Percentiles rank a stretch among this genome's conserved stretches.
Conservation (phyloP, 306 rosid genomes). For the Vigna unguiculata region DNA sequence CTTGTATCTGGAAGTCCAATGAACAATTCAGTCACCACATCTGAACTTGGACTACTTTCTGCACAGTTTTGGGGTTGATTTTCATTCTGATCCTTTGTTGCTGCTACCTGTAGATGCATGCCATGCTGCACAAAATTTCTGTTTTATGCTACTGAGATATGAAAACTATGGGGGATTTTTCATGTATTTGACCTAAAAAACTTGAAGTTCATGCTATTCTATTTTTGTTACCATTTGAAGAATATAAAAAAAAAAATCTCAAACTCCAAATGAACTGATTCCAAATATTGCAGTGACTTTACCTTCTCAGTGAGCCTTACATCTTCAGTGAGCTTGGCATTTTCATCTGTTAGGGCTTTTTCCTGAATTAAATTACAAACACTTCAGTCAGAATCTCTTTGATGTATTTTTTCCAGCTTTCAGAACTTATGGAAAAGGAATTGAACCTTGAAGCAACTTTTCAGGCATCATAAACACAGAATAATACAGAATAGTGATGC, state of each 20-base stretch:
- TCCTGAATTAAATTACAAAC: constrained; percentile 58
- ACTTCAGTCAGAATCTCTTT: constrained; percentile 2
- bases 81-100: constrained; percentile 36
- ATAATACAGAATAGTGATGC: not conserved
- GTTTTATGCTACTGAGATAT: constrained; percentile 2
- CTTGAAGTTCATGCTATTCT: not conserved
- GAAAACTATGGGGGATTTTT: not conserved
- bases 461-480: not conserved
- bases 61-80: constrained; percentile 19
- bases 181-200: not conserved
- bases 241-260: not conserved
- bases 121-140: constrained; percentile 50
- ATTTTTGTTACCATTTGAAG: not conserved
- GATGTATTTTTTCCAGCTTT: not conserved
- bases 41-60: constrained; percentile 63
- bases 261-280: constrained; percentile 16
- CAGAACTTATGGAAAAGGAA: not conserved
- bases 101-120: constrained; percentile 14
- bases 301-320: constrained; percentile 59
- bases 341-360: constrained; percentile 63
- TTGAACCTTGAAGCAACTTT: not conserved
- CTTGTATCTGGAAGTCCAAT: constrained; percentile 78
- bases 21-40: constrained; percentile 81
- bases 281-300: constrained; percentile 9
- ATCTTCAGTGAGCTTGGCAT: constrained; percentile 58